Evolutionary conservation across 1,139 yeast genomes (phyloP), one percentile per base, ranked within the genome.

Genomic region (Candida tunisiensis): DNA sequence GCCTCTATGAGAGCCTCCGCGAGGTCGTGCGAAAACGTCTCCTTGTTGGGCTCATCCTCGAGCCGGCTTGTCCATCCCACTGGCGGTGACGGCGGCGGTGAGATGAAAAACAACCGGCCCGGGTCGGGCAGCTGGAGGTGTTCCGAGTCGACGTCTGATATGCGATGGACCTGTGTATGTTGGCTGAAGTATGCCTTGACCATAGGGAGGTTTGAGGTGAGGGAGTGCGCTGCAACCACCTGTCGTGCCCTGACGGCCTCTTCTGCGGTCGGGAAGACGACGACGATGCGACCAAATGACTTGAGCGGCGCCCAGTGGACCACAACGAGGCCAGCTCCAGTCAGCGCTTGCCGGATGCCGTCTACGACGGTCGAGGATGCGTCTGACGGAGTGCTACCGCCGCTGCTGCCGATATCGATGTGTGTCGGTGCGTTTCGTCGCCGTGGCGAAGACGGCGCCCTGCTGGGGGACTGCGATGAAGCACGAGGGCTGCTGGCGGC

Each of bases 41-140:
- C 36, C 23, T 32, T 34, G 29, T 50, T 48, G n/a, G 64, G 64
- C 16, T 49, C 51, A n/a, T 44, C 54, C 33, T 58, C 64, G 8
- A 33, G 32, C 15, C 32, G 25, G 6, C 47, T 38, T 23, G 38
- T 45, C 64, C 64, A 59, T 16, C 53, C 62, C 5, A 42, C 50
- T 0, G 63, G 63, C 1, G 64, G 64, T 20, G 57, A 49, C 5
- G 61, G 57, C 6, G 64, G 64, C 2, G 64, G 64, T 10, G 59
- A 51, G 23, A 58, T 55, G 29, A 58, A 44, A 43, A 55, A 47
- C 27, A 56, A 42, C 25, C 44, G 41, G 13, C 61, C 63, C 12
- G 47, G 40, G 28, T 51, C 59, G 2, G 64, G 64, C 17, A 55
- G 47, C 28, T 45, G 41, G 20, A 57, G 39, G 28, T 45, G 38